Percentiles rank a stretch among this genome's conserved stretches.
Evolutionary conservation across 2,329 filamentous ascomycete genomes (phyloP).

Genomic region (Camillea tinctor): DNA sequence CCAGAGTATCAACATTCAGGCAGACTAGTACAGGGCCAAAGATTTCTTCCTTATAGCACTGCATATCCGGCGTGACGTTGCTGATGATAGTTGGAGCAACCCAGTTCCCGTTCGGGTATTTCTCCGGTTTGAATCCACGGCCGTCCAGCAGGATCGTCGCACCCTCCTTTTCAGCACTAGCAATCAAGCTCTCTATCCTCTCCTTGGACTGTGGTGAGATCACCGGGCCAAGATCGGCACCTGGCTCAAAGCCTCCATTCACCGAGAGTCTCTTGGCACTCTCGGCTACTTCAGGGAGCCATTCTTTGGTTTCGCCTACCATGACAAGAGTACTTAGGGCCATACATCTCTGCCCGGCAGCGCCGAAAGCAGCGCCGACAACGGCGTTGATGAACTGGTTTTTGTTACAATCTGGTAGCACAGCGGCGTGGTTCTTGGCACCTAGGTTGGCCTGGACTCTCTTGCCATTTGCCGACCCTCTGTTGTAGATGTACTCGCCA

Average conservation of each 20-base stretch:
- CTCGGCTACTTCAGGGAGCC: constrained; percentile 76
- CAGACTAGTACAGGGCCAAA: constrained; percentile 84
- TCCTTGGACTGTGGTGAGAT: constrained; percentile 77
- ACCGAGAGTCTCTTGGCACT: constrained; percentile 70
- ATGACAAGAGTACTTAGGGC: constrained; percentile 79
- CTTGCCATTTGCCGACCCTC: constrained; percentile 81
- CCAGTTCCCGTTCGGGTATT: constrained; percentile 86
- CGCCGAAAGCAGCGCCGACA: constrained; percentile 79
- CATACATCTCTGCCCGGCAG: constrained; percentile 85
- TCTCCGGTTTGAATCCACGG: constrained; percentile 68
- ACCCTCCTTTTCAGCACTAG: constrained; percentile 75
- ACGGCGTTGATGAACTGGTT: constrained; percentile 86
- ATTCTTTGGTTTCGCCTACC: constrained; percentile 81
- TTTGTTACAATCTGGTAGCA: constrained; percentile 85
- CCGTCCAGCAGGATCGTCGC: constrained; percentile 82
- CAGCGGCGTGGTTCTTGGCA: constrained; percentile 84
- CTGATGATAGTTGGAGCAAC: constrained; percentile 80
- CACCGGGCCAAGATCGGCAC: constrained; percentile 77
- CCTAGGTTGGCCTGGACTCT: constrained; percentile 85
- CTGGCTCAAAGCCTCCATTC: constrained; percentile 78
- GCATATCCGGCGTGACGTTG: constrained; percentile 77
- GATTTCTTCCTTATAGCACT: constrained; percentile 82
- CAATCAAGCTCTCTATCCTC: constrained; percentile 74
- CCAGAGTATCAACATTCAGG: constrained; percentile 73
- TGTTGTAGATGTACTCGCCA: constrained; percentile 80